Evolutionary conservation across 2,329 filamentous ascomycete genomes (phyloP).

Genomic region (Hypoxylon sp.): DNA sequence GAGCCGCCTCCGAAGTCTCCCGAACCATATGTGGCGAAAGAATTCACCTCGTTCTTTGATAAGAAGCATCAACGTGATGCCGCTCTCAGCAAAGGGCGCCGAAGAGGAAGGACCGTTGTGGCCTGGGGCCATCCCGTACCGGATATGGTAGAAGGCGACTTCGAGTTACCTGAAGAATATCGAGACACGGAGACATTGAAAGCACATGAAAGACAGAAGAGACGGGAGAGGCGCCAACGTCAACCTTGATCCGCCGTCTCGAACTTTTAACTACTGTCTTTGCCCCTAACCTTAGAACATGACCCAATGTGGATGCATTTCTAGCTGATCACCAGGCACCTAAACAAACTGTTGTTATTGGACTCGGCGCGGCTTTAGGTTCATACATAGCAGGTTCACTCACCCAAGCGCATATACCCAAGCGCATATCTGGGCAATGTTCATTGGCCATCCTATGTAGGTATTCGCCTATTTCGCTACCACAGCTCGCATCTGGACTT

Average conservation of each 20-base stretch:
- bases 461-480: slow-evolving; percentile 2
- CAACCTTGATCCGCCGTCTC: slow-evolving; percentile 53
- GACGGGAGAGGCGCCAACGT: slow-evolving; percentile 71
- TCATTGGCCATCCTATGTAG: neutral
- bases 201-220: slow-evolving; percentile 73
- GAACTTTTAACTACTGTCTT: neutral
- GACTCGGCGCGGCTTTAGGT: neutral
- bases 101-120: slow-evolving; percentile 76
- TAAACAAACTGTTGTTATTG: neutral
- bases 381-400: slow-evolving; percentile 5
- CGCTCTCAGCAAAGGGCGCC: slow-evolving; percentile 80
- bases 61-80: slow-evolving; percentile 85
- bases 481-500: neutral
- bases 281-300: neutral
- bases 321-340: neutral
- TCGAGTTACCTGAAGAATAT: slow-evolving; percentile 79
- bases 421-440: neutral
- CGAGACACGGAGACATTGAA: slow-evolving; percentile 69
- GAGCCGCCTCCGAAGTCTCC: slow-evolving; percentile 51
- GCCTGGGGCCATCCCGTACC: slow-evolving; percentile 89
- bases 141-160: slow-evolving; percentile 78
- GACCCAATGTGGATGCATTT: neutral
- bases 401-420: neutral
- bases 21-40: slow-evolving; percentile 63
- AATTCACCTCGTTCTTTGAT: slow-evolving; percentile 89